Evolutionary conservation across 2,329 filamentous ascomycete genomes (phyloP).

Genomic region (Ilyonectria destructans): DNA sequence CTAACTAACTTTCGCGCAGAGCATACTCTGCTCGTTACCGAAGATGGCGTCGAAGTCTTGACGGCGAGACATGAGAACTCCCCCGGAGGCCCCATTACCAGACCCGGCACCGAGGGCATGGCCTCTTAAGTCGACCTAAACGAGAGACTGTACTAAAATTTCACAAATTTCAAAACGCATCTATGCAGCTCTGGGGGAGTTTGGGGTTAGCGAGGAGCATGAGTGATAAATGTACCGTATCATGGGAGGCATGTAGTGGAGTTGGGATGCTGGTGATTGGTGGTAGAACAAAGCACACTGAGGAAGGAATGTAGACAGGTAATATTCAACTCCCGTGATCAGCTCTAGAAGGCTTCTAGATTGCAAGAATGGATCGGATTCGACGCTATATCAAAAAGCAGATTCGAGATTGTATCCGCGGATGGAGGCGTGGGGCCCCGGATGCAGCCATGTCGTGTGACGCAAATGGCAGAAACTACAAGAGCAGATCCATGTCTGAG

Average conservation of each 20-base stretch:
- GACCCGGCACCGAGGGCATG: constrained; percentile 59
- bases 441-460: constrained; percentile 27
- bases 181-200: neutral
- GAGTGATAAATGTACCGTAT: constrained; percentile 19
- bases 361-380: neutral
- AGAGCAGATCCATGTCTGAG: constrained; percentile 13
- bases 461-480: constrained; percentile 21
- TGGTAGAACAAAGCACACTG: neutral
- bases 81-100: constrained; percentile 80
- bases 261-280: constrained; percentile 14
- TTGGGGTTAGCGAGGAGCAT: constrained; percentile 8
- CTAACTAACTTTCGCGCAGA: constrained; percentile 64
- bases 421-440: constrained; percentile 12
- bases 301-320: constrained; percentile 1
- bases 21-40: constrained; percentile 88
- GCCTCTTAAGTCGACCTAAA: constrained; percentile 20
- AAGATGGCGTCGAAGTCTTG: constrained; percentile 85
- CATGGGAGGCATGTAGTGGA: constrained; percentile 22
- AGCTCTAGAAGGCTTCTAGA: neutral
- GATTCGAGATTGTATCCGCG: constrained; percentile 4
- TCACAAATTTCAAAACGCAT: neutral
- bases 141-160: neutral
- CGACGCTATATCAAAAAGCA: too few relatives aligned
- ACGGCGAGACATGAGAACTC: constrained; percentile 82
- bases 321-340: neutral